These are phyloP conservation scores for Kluyveromyces aestuarii DNA, from an alignment of 805 yeast genomes.

Conservation along the genomic window DNA sequence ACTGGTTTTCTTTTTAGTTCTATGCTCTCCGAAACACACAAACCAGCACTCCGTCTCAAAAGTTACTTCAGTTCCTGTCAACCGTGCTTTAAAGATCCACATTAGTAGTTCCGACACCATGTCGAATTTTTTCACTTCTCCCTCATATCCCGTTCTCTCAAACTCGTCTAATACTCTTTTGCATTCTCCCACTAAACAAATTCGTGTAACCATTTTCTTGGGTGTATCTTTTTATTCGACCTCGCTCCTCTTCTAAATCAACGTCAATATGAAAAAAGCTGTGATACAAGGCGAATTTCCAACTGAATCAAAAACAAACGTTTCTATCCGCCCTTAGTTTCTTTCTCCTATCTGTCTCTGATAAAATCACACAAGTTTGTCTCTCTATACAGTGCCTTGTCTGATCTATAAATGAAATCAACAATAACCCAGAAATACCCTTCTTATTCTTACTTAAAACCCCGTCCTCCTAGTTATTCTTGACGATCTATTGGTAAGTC, in stretches of 20 bases:
- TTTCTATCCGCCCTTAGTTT: too few relatives aligned
- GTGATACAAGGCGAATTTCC: too few relatives aligned
- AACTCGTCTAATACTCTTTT: background rate
- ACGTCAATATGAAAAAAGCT: too few relatives aligned
- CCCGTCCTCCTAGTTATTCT: too few relatives aligned
- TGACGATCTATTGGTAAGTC: too few relatives aligned
- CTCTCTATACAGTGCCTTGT: too few relatives aligned
- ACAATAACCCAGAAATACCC: background rate
- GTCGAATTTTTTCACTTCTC: background rate
- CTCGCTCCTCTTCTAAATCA: too few relatives aligned
- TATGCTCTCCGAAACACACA: background rate
- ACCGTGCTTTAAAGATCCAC: background rate
- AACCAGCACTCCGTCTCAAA: background rate
- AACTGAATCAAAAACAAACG: too few relatives aligned
- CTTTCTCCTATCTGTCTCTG: too few relatives aligned
- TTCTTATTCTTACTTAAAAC: background rate
- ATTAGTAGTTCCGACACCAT: background rate
- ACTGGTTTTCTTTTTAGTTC: background rate
- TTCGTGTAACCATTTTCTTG: background rate
- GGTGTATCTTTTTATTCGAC: too few relatives aligned
- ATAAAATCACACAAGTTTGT: too few relatives aligned
- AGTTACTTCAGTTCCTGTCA: background rate
- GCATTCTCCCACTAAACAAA: slow-evolving; percentile 1
- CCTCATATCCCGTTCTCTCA: background rate
- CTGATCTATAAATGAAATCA: too few relatives aligned